phyloP scores from a whole-genome alignment of 2,329 filamentous ascomycete species.

The Talaromyces atroroseus region DNA sequence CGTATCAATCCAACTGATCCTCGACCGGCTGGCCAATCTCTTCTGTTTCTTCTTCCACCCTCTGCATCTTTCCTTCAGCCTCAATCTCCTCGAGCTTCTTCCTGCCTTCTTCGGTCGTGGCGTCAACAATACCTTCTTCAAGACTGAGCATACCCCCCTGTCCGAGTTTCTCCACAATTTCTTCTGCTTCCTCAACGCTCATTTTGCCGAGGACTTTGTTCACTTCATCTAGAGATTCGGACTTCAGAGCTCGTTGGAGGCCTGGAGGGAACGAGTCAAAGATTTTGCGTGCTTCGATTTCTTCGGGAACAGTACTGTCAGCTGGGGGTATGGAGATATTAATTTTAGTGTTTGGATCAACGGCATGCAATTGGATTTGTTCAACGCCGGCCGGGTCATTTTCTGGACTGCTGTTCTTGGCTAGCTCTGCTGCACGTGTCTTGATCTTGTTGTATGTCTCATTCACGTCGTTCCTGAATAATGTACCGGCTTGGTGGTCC shows the following conservation, averaged over 20 bases:
- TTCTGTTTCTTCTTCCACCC: conserved; percentile 52
- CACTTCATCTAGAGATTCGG: conserved; percentile 81
- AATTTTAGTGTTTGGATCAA: conserved; percentile 88
- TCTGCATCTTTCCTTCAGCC: conserved; percentile 41
- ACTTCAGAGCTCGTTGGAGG: conserved; percentile 74
- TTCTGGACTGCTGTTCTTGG: conserved; percentile 51
- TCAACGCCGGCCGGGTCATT: conserved; percentile 64
- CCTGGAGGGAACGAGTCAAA: conserved; percentile 81
- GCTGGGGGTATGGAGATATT: conserved; percentile 74
- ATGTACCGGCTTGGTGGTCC: conserved; percentile 80
- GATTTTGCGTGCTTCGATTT: conserved; percentile 61
- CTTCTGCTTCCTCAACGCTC: conserved; percentile 82
- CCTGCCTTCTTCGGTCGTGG: conserved; percentile 81
- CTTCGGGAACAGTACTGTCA: conserved; percentile 58
- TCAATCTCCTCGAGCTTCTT: conserved; percentile 72
- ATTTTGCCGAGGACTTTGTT: conserved; percentile 84
- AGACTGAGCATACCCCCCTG: conserved; percentile 85
- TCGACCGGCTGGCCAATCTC: conserved; percentile 47
- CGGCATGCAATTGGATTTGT: conserved; percentile 95
- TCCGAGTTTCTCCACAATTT: conserved; percentile 72
- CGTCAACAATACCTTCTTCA: conserved; percentile 91
- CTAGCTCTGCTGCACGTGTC: conserved; percentile 68
- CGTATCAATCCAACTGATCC: conserved; percentile 19
- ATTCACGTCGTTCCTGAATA: conserved; percentile 91
- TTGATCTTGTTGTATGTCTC: conserved; percentile 80